phyloP scores from a whole-genome alignment of 192 early-diverging fungal species.

The Coemansia sp. region DNA sequence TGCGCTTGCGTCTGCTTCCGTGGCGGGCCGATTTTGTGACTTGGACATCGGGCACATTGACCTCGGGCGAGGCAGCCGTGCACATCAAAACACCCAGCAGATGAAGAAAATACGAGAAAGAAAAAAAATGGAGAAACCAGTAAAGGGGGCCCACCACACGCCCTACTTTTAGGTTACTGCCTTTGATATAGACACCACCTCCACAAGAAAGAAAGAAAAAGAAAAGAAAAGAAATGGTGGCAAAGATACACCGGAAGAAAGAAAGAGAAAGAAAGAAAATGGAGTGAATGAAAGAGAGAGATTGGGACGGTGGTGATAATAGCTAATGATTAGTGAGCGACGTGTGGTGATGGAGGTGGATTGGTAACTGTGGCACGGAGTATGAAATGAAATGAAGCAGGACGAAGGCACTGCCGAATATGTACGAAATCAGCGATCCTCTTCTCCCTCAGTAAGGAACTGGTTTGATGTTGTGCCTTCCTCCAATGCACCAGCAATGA shows the following conservation, averaged over 20 bases:
- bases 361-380: slow-evolving; percentile 14
- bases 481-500: slow-evolving; percentile 11
- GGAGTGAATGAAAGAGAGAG: background rate
- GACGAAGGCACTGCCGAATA: slow-evolving; percentile 8
- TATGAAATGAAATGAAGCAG: background rate
- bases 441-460: background rate
- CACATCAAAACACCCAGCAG: slow-evolving; percentile 33
- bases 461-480: no score
- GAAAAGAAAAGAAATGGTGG: background rate
- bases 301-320: background rate
- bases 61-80: slow-evolving; percentile 43
- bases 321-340: slow-evolving; percentile 9
- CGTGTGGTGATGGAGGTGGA: slow-evolving; percentile 6
- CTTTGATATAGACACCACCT: slow-evolving; percentile 1
- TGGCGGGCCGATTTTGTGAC: slow-evolving; percentile 15
- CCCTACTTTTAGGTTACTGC: background rate
- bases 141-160: slow-evolving; percentile 8
- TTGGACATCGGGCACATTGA: slow-evolving; percentile 41
- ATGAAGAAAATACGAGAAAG: background rate
- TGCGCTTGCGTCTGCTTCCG: slow-evolving; percentile 16
- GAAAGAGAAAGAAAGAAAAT: slow-evolving; percentile 7
- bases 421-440: slow-evolving; percentile 9
- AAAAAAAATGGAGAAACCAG: background rate
- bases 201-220: background rate
- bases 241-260: no score